phyloP scores from a whole-genome alignment of 768 basidiomycete species.

The Naganishia vaughanmartiniae region DNA sequence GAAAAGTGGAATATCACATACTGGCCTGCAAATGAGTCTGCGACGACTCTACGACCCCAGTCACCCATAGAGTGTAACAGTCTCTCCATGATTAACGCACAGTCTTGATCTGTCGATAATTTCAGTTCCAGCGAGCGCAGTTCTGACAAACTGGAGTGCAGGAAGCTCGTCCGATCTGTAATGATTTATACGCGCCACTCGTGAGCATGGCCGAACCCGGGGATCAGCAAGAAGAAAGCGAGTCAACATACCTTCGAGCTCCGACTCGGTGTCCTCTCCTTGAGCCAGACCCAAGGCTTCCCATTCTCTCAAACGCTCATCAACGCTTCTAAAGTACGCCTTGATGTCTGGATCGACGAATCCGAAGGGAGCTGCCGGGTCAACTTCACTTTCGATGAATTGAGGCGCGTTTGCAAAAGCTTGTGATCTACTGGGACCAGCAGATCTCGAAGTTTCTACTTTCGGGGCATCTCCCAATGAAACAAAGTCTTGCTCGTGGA shows the following conservation, averaged over 20 bases:
- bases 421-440: not conserved
- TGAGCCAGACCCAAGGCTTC: slow-evolving; percentile 57
- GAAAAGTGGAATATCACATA: slow-evolving; percentile 46
- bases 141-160: slow-evolving; percentile 76
- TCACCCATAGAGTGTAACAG: slow-evolving; percentile 93
- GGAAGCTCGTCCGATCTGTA: slow-evolving; percentile 70
- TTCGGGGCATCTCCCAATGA: not conserved
- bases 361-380: slow-evolving; percentile 76
- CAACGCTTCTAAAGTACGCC: slow-evolving; percentile 86
- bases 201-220: not conserved
- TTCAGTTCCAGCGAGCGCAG: slow-evolving; percentile 84
- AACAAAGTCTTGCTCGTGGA: slow-evolving; percentile 21
- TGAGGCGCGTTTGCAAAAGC: not conserved
- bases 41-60: slow-evolving; percentile 84
- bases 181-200: slow-evolving; percentile 1
- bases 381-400: slow-evolving; percentile 16
- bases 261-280: slow-evolving; percentile 51
- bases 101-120: slow-evolving; percentile 89
- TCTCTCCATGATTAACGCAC: slow-evolving; percentile 82
- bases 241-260: slow-evolving; percentile 48
- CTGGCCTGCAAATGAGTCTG: slow-evolving; percentile 83
- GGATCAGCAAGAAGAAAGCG: no score
- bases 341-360: slow-evolving; percentile 85
- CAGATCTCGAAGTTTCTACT: not conserved
- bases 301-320: slow-evolving; percentile 83